Conservation (phyloP, 2,329 filamentous ascomycete species). For the Phialophora expanda region DNA sequence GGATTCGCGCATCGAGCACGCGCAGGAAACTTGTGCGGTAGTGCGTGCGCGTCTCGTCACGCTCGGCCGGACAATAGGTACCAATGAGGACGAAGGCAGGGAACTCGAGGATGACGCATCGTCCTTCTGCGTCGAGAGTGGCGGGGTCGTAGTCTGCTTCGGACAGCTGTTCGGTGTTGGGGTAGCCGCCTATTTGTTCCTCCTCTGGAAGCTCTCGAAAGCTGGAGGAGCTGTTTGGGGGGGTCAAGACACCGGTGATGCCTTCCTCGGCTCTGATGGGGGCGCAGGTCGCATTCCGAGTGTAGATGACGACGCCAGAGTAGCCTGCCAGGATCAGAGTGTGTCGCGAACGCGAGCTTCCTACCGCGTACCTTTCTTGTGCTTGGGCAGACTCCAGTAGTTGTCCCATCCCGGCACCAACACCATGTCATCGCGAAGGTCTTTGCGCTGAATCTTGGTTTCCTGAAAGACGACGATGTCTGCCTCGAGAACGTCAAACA, state of each 20-base stretch:
- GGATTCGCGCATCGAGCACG: conserved; percentile 79
- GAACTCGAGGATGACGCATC: conserved; percentile 90
- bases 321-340: conserved; percentile 57
- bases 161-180: conserved; percentile 69
- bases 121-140: conserved; percentile 84
- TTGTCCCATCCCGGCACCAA: conserved; percentile 94
- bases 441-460: conserved; percentile 92
- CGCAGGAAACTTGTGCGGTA: conserved; percentile 82
- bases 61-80: conserved; percentile 77
- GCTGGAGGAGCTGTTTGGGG: conserved; percentile 70
- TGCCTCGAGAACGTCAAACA: conserved; percentile 92
- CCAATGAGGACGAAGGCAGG: conserved; percentile 92
- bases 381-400: conserved; percentile 88
- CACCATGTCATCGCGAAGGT: conserved; percentile 93
- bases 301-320: conserved; percentile 68
- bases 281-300: conserved; percentile 80
- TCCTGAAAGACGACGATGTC: conserved; percentile 97
- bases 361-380: conserved; percentile 78
- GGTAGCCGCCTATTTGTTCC: conserved; percentile 88
- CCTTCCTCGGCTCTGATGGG: conserved; percentile 93
- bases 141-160: conserved; percentile 67
- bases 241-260: conserved; percentile 78
- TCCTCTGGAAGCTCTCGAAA: conserved; percentile 74
- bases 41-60: conserved; percentile 54
- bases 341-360: background rate